Evolutionary conservation across 2,329 filamentous ascomycete genomes (phyloP).

Genomic region (Aspergillus sp.): DNA sequence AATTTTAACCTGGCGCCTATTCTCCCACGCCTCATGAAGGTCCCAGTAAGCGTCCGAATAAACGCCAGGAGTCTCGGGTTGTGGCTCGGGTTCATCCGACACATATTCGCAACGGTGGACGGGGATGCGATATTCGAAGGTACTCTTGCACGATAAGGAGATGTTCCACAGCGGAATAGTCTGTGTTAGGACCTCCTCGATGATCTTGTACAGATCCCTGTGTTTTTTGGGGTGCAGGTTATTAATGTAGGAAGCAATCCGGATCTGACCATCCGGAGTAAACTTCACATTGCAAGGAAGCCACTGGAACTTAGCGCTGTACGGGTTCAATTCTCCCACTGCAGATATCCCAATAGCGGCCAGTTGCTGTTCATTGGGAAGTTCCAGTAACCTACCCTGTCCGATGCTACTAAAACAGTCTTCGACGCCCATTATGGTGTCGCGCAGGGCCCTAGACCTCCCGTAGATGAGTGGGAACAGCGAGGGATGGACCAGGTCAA

Average conservation of each 20-base stretch:
- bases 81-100: neutral
- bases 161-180: conserved; percentile 51
- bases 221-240: conserved; percentile 42
- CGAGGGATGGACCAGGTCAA: conserved; percentile 67
- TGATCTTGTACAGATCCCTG: conserved; percentile 32
- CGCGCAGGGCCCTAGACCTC: conserved; percentile 23
- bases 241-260: conserved; percentile 46
- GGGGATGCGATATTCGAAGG: neutral
- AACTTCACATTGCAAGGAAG: conserved; percentile 43
- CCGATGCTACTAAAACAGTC: neutral
- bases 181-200: conserved; percentile 40
- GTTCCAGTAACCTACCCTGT: neutral
- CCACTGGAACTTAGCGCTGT: conserved; percentile 48
- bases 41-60: neutral
- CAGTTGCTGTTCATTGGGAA: neutral
- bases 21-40: neutral
- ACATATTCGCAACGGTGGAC: conserved; percentile 13
- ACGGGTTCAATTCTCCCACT: neutral
- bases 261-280: conserved; percentile 16
- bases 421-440: conserved; percentile 10
- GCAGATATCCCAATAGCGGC: neutral
- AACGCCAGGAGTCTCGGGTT: neutral
- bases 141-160: conserved; percentile 12
- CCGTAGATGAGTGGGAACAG: conserved; percentile 38
- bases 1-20: neutral